Evolutionary conservation across 768 basidiomycete species (phyloP).

Genomic region (Termitomyces sp.): DNA sequence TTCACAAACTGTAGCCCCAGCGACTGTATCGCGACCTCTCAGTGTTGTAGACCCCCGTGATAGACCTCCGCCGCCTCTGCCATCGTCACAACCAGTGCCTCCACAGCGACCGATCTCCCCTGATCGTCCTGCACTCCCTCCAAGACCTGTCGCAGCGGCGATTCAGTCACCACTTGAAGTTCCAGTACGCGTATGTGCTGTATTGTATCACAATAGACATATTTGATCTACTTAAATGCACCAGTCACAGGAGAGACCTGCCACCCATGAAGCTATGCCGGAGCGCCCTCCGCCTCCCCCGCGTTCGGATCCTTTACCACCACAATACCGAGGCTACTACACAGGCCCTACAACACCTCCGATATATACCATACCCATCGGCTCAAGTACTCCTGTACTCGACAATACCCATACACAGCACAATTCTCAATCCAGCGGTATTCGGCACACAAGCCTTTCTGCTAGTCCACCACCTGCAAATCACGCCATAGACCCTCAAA

Average conservation of each 20-base stretch:
- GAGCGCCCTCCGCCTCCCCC: conserved; percentile 7
- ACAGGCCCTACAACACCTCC: conserved; percentile 6
- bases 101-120: conserved; percentile 11
- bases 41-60: conserved; percentile 15
- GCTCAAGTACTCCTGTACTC: background rate
- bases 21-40: conserved; percentile 6
- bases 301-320: conserved; percentile 8
- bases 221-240: background rate
- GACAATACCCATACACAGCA: background rate
- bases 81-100: conserved; percentile 18
- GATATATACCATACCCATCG: conserved; percentile 1
- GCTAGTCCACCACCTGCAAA: conserved; percentile 11
- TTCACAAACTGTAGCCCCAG: conserved; percentile 21
- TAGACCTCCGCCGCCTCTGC: conserved; percentile 34
- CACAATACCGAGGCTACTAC: conserved; percentile 10
- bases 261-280: background rate
- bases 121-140: conserved; percentile 29
- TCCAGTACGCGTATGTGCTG: too few relatives aligned
- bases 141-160: conserved; percentile 23
- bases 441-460: conserved; percentile 12
- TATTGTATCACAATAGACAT: too few relatives aligned
- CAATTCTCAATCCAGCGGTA: background rate
- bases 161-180: conserved; percentile 5
- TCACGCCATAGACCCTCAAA: conserved; percentile 6
- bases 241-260: background rate